A percentile compares a stretch with the other conserved stretches of the same genome.
phyloP scores from a whole-genome alignment of 2,329 filamentous ascomycete genomes.

The Phyllosticta capitalensis region DNA sequence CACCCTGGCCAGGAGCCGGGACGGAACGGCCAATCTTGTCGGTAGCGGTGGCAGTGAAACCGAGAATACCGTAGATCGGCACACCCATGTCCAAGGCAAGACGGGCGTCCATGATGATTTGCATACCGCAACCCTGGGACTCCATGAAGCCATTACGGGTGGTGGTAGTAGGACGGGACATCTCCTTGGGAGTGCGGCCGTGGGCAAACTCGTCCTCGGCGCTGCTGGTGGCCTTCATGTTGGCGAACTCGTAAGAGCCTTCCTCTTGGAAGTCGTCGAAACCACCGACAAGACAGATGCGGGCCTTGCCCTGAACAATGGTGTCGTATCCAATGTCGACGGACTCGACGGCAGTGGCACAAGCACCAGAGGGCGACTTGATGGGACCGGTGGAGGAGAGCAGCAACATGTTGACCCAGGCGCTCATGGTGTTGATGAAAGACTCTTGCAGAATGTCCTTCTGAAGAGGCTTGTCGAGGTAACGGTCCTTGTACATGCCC shows the following conservation, averaged over 20 bases:
- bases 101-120: constrained; percentile 96
- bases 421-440: constrained; percentile 99
- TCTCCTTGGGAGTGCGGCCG: constrained; percentile 88
- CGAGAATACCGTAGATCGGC: constrained; percentile 90
- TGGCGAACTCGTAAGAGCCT: constrained; percentile 98
- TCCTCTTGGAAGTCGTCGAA: constrained; percentile 99
- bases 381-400: constrained; percentile 95
- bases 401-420: constrained; percentile 99
- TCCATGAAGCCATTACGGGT: constrained; percentile 99
- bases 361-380: constrained; percentile 96
- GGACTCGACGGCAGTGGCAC: constrained; percentile 93
- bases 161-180: constrained; percentile 95
- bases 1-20: constrained; percentile 91
- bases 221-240: constrained; percentile 99
- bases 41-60: constrained; percentile 87
- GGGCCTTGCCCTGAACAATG: constrained; percentile 95
- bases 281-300: constrained; percentile 93
- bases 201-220: constrained; percentile 93
- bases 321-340: constrained; percentile 97
- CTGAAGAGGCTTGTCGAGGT: constrained; percentile 91
- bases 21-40: constrained; percentile 99
- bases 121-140: constrained; percentile 95
- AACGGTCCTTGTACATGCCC: constrained; percentile 98
- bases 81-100: constrained; percentile 97
- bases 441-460: constrained; percentile 99